phyloP scores from a whole-genome alignment of 306 rosid species.

The Lithocarpus polystachyus region DNA sequence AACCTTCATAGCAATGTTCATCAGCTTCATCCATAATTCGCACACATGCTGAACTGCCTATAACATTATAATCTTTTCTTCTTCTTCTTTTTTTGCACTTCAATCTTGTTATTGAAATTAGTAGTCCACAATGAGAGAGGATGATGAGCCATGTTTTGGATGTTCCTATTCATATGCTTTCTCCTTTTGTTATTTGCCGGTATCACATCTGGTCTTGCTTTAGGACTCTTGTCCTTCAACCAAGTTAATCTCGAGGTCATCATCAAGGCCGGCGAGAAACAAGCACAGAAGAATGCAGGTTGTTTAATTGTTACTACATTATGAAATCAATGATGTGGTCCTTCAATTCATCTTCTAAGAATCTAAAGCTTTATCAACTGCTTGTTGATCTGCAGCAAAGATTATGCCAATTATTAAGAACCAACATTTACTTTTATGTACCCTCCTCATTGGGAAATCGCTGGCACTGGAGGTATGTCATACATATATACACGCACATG shows the following conservation, averaged over 20 bases:
- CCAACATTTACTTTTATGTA: conserved; percentile 55
- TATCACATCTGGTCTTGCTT: conserved; percentile 58
- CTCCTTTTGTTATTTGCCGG: conserved; percentile 52
- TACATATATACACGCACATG: neutral
- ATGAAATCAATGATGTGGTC: neutral
- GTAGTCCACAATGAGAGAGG: neutral
- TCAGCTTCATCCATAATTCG: neutral
- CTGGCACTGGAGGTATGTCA: conserved; percentile 44
- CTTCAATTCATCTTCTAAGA: neutral
- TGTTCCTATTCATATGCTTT: conserved; percentile 30
- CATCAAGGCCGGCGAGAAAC: conserved; percentile 53
- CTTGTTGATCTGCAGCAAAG: conserved; percentile 43
- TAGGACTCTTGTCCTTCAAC: conserved; percentile 69
- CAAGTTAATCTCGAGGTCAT: conserved; percentile 76
- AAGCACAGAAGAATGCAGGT: conserved; percentile 57
- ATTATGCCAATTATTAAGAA: conserved; percentile 61
- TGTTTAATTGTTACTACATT: neutral
- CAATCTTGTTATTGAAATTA: neutral
- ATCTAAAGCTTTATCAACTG: neutral
- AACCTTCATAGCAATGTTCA: neutral
- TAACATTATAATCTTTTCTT: neutral
- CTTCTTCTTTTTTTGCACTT: neutral
- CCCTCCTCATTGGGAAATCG: conserved; percentile 37
- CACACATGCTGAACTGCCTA: neutral
- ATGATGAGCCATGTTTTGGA: conserved; percentile 45